Percentiles rank a stretch among this genome's conserved stretches.
These are phyloP conservation scores for Chrysophaeum taylorii DNA, from an alignment of 352 stramenopile species.

Conservation along the genomic window DNA sequence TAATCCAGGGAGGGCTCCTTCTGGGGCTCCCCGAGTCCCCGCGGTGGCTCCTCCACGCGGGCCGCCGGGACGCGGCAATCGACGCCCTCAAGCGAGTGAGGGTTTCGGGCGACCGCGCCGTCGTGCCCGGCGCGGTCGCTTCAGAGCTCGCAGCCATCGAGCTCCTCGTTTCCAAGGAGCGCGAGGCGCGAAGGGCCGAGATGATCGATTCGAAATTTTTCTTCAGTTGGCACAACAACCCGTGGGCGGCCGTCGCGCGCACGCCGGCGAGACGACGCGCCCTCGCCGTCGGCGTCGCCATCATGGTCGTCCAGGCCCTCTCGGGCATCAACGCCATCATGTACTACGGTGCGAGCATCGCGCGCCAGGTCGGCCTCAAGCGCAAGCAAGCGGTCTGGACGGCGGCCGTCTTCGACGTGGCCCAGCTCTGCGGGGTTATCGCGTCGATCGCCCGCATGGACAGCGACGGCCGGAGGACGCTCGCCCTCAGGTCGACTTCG, in stretches of 20 bases:
- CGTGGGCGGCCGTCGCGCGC: too few species aligned
- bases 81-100: not conserved
- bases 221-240: too few species aligned
- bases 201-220: too few species aligned
- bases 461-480: slow-evolving; percentile 33
- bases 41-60: slow-evolving; percentile 44
- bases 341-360: slow-evolving; percentile 47
- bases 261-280: slow-evolving; percentile 20
- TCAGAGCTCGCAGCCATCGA: not conserved
- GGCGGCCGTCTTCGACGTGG: not conserved
- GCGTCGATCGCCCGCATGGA: slow-evolving; percentile 23
- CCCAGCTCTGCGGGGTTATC: not conserved
- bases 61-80: not conserved
- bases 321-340: slow-evolving; percentile 64
- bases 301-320: slow-evolving; percentile 56
- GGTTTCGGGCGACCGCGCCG: too few species aligned
- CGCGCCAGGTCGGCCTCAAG: slow-evolving; percentile 51
- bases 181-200: too few species aligned
- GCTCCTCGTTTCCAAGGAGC: not conserved
- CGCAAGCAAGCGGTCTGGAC: slow-evolving; percentile 29
- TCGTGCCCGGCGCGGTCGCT: too few species aligned
- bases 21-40: slow-evolving; percentile 50
- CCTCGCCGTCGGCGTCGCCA: slow-evolving; percentile 44
- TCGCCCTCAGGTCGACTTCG: slow-evolving; percentile 43
- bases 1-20: slow-evolving; percentile 41